phyloP scores from a whole-genome alignment of 306 rosid genomes.

The Potentilla sterilis region DNA sequence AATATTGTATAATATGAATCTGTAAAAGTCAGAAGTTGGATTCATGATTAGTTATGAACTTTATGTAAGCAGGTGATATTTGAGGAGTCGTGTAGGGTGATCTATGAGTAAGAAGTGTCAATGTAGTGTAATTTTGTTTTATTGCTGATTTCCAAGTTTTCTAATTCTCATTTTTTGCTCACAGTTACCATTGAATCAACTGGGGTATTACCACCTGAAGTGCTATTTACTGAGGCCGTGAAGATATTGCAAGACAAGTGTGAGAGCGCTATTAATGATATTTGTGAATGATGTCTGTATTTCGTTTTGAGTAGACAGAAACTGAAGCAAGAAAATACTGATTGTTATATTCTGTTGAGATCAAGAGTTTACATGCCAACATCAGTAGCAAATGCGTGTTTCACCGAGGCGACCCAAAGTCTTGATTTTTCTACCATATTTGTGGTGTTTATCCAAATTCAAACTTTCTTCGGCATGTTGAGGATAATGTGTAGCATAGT shows the following conservation, averaged over 20 bases:
- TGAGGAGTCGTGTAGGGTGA: not conserved
- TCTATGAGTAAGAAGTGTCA: not conserved
- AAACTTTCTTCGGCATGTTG: no score
- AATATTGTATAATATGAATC: not conserved
- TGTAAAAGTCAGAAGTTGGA: not conserved
- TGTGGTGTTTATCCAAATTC: no score
- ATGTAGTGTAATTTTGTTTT: not conserved
- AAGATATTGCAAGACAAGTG: conserved; percentile 95
- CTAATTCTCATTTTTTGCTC: not conserved
- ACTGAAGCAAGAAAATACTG: not conserved
- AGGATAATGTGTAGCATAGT: no score
- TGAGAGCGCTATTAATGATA: conserved; percentile 78
- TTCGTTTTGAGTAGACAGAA: not conserved
- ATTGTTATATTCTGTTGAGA: not conserved
- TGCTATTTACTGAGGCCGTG: conserved; percentile 82
- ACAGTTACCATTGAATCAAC: conserved; percentile 87
- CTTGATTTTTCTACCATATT: no score
- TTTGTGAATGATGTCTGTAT: conserved; percentile 45
- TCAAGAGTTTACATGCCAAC: not conserved
- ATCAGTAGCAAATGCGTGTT: not conserved
- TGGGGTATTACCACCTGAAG: conserved; percentile 81
- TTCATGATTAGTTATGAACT: not conserved
- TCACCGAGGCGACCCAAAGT: no score
- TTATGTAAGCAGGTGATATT: not conserved
- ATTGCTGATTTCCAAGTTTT: not conserved